phyloP scores from a whole-genome alignment of 495 filamentous ascomycete genomes.

The Aspergillus homomorphus region DNA sequence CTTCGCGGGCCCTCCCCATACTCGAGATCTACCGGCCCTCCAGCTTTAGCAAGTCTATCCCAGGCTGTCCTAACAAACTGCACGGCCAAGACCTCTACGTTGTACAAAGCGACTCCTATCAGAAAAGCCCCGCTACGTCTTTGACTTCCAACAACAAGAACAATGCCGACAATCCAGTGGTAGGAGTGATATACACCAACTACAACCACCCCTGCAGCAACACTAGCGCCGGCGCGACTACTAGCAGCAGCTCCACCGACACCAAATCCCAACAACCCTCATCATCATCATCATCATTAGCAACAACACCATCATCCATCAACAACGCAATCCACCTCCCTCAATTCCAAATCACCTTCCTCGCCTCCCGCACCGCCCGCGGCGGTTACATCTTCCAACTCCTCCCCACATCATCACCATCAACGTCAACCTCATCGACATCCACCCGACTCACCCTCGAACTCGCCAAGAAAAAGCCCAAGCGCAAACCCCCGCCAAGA shows the following conservation, averaged over 20 bases:
- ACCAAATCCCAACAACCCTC: background rate
- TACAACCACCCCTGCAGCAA: background rate
- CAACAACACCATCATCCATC: background rate
- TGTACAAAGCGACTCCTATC: slow-evolving; percentile 27
- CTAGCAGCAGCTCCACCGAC: background rate
- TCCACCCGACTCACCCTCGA: background rate
- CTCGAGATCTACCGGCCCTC: slow-evolving; percentile 39
- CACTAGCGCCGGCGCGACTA: background rate
- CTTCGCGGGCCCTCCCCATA: slow-evolving; percentile 31
- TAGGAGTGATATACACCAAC: background rate
- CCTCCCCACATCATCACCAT: background rate
- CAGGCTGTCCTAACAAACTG: slow-evolving; percentile 25
- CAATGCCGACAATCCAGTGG: background rate
- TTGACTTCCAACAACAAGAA: background rate
- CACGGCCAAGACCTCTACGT: slow-evolving; percentile 33
- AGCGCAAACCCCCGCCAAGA: background rate
- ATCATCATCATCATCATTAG: background rate
- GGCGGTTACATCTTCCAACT: background rate
- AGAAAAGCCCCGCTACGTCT: slow-evolving; percentile 3
- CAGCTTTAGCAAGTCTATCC: slow-evolving; percentile 27
- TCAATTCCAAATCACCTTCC: background rate
- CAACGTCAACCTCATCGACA: background rate
- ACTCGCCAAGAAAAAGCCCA: background rate
- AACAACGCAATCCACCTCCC: background rate
- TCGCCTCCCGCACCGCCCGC: background rate